These are phyloP conservation scores for Puccinia triticina DNA, from an alignment of 1,284 basidiomycete species.

Conservation along the genomic window DNA sequence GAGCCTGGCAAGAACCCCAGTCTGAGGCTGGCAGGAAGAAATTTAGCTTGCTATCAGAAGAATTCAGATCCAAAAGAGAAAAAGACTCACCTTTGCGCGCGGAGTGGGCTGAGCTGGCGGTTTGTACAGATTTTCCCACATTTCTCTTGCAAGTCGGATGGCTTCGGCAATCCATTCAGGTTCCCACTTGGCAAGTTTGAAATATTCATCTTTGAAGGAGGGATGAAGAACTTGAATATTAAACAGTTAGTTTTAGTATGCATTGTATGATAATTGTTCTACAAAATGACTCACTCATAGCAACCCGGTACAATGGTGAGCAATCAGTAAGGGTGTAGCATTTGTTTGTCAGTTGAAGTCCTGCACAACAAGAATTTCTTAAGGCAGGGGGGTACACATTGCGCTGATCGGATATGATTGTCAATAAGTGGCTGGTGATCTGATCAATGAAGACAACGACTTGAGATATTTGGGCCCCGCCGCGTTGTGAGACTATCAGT, in stretches of 20 bases:
- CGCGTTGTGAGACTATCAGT: not conserved
- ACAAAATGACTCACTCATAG: not conserved
- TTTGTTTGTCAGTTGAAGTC: constrained; percentile 3
- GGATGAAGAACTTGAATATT: not conserved
- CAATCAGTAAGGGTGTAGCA: constrained; percentile 19
- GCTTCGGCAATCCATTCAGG: not conserved
- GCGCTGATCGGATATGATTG: not conserved
- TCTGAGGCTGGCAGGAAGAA: not conserved
- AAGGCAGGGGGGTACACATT: not conserved
- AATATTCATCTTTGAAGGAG: not conserved
- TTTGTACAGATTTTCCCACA: not conserved
- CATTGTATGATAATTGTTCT: not conserved
- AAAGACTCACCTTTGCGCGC: not conserved
- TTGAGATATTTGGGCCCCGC: not conserved
- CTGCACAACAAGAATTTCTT: constrained; percentile 5
- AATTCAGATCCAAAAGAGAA: not conserved
- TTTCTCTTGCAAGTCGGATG: not conserved
- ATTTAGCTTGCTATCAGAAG: not conserved
- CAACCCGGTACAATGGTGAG: constrained; percentile 17
- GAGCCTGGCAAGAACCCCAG: not conserved
- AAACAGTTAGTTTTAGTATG: not conserved
- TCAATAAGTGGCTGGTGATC: not conserved
- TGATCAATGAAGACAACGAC: constrained; percentile 12
- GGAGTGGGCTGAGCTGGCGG: not conserved
- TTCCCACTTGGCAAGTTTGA: not conserved